A percentile compares a stretch with the other conserved stretches of the same genome.
Conservation (phyloP, 1,284 basidiomycete species). For the Lignosus rhinocerotis region DNA sequence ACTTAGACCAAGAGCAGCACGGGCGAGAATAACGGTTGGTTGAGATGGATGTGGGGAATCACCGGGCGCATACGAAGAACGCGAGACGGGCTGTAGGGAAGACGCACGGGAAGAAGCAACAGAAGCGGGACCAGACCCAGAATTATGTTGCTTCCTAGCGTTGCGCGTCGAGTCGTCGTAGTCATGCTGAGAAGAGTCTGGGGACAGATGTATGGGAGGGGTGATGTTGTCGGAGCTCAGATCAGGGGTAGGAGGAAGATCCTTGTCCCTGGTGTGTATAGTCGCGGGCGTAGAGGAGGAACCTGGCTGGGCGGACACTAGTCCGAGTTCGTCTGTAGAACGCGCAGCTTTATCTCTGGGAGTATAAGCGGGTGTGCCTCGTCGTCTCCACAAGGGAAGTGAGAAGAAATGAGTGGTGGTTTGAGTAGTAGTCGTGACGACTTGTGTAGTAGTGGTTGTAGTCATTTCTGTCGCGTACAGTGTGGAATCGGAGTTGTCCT, state of each 20-base stretch:
- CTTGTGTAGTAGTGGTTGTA: conserved; percentile 47
- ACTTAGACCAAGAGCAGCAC: conserved; percentile 59
- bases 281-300: conserved; percentile 21
- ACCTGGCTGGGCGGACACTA: conserved; percentile 18
- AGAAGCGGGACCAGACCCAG: conserved; percentile 11
- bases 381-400: conserved; percentile 63
- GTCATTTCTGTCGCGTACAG: conserved; percentile 48
- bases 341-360: conserved; percentile 24
- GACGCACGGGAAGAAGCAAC: conserved; percentile 22
- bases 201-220: conserved; percentile 11
- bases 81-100: conserved; percentile 19
- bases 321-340: conserved; percentile 33
- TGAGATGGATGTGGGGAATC: conserved; percentile 27
- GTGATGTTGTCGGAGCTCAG: conserved; percentile 21
- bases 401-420: conserved; percentile 64
- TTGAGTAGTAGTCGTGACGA: conserved; percentile 51
- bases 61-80: conserved; percentile 24
- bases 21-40: conserved; percentile 51
- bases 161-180: conserved; percentile 9
- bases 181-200: conserved; percentile 7
- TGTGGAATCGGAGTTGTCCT: conserved; percentile 36
- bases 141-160: conserved; percentile 4
- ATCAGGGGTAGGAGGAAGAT: conserved; percentile 63
- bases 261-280: conserved; percentile 54
- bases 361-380: conserved; percentile 28